These are phyloP conservation scores for Juglanconis oblonga DNA, from an alignment of 2,329 filamentous ascomycete genomes.

Conservation along the genomic window DNA sequence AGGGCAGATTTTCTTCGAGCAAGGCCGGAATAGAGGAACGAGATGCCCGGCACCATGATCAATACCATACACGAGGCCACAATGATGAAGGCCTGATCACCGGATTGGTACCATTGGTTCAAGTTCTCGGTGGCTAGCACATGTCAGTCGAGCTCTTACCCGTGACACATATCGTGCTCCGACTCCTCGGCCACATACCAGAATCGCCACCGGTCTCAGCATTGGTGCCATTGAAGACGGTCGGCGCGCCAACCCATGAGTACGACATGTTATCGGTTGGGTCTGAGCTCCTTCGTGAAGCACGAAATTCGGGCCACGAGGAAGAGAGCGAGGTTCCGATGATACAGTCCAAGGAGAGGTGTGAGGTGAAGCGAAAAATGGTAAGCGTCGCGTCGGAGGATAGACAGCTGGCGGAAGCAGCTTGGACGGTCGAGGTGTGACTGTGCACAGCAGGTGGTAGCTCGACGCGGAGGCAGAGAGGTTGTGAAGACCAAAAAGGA, in stretches of 20 bases:
- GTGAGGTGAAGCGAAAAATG: neutral
- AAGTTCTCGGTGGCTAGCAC: constrained; percentile 73
- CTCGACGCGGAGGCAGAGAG: neutral
- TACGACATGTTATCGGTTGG: constrained; percentile 51
- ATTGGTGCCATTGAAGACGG: constrained; percentile 63
- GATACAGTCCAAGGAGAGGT: neutral
- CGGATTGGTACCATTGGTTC: constrained; percentile 92
- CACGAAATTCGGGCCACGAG: neutral
- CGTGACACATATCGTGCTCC: neutral
- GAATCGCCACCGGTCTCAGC: constrained; percentile 70
- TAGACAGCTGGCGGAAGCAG: constrained; percentile 3
- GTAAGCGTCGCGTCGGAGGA: neutral
- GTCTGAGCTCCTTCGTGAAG: constrained; percentile 1
- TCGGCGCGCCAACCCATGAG: constrained; percentile 55
- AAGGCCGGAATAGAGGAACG: constrained; percentile 95
- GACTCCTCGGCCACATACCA: constrained; percentile 52
- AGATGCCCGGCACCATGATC: constrained; percentile 94
- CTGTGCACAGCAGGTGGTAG: constrained; percentile 6
- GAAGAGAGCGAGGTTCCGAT: neutral
- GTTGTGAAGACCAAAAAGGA: neutral
- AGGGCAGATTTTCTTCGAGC: constrained; percentile 97
- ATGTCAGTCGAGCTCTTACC: constrained; percentile 13
- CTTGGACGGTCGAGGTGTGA: constrained; percentile 4
- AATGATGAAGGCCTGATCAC: constrained; percentile 93
- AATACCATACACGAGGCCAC: constrained; percentile 88